Evolutionary conservation across 306 rosid genomes (phyloP).

Genomic region (Hylodesmum podocarpum): DNA sequence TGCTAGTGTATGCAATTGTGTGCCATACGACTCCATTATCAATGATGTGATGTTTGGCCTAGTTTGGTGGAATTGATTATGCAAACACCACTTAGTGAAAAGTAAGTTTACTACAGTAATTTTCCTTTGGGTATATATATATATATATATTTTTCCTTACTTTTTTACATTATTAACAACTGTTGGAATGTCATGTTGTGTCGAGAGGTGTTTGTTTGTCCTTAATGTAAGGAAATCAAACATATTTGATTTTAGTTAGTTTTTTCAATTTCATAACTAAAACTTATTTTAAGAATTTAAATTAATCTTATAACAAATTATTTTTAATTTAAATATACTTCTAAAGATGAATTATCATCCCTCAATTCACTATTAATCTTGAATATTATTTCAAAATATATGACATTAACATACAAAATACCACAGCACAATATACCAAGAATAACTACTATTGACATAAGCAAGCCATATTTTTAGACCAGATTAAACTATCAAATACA

Average conservation of each 20-base stretch:
- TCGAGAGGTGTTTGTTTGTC: not conserved
- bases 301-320: not conserved
- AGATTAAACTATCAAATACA: not conserved
- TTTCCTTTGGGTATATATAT: not conserved
- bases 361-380: not conserved
- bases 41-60: slow-evolving; percentile 2
- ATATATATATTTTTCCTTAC: not conserved
- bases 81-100: not conserved
- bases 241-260: not conserved
- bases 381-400: not conserved
- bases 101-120: not conserved
- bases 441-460: not conserved
- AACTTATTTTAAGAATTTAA: not conserved
- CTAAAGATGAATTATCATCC: not conserved
- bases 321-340: not conserved
- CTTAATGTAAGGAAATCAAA: not conserved
- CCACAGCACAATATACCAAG: not conserved
- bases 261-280: not conserved
- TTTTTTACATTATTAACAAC: not conserved
- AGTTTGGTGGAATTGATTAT: slow-evolving; percentile 3
- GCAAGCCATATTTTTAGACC: not conserved
- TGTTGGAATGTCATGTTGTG: not conserved
- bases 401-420: not conserved
- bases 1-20: slow-evolving; percentile 8
- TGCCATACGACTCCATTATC: not conserved